phyloP scores from a whole-genome alignment of 2,329 filamentous ascomycete genomes.

The Bipolaris sorokiniana region DNA sequence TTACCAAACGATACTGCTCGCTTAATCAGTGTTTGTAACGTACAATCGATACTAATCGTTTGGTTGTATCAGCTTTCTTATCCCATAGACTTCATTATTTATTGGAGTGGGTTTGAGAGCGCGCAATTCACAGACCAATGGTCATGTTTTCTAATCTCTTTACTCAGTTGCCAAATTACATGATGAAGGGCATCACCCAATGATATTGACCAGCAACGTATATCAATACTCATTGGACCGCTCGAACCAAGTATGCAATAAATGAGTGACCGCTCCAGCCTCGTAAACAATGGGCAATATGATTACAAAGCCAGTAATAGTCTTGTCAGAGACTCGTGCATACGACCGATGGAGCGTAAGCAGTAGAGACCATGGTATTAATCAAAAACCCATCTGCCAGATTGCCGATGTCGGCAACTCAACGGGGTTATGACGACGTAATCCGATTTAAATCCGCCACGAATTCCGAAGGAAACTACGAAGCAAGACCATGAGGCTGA shows the following conservation, averaged over 20 bases:
- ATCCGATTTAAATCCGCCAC: neutral
- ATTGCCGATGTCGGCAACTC: neutral
- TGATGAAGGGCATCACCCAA: neutral
- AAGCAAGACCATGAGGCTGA: neutral
- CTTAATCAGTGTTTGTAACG: neutral
- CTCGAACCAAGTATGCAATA: neutral
- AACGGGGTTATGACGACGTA: neutral
- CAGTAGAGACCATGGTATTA: neutral
- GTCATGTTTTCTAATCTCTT: neutral
- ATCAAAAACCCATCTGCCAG: neutral
- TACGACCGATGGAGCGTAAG: neutral
- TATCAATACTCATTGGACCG: neutral
- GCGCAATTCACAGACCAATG: neutral
- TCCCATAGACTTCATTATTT: neutral
- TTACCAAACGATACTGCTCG: neutral
- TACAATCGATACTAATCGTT: neutral
- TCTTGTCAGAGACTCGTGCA: neutral
- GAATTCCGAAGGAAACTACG: neutral
- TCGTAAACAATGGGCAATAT: neutral
- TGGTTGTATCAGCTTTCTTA: neutral
- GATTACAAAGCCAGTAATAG: neutral
- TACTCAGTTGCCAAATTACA: neutral
- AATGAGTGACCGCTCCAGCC: neutral
- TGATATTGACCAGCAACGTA: neutral
- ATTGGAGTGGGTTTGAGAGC: neutral